Evolutionary conservation across 139 green algal genomes (phyloP), one percentile per base, ranked within the genome.

Genomic region (Auxenochlorella pyrenoidosa): DNA sequence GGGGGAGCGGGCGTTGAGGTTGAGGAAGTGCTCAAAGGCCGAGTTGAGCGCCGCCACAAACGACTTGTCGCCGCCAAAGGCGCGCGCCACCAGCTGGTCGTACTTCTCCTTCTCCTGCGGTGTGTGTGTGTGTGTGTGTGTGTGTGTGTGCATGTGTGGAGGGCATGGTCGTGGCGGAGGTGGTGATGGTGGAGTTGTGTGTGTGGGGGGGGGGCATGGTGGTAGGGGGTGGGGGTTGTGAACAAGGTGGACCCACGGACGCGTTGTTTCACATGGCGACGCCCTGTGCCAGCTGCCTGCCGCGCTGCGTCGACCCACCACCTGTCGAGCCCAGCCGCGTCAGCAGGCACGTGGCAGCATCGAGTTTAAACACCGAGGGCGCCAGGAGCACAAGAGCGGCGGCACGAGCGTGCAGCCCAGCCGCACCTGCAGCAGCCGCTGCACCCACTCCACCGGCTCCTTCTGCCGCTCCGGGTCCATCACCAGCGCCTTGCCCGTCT

Each of bases 1-100:
- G 0, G 98, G 95, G 16, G 94, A 95, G 59, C 97, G 92, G 44
- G 88, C 81, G 90, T 97, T 97, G 19, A 97, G 88, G 93, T 99
- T 99, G 88, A 99, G 88, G 88, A 99, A 99, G 79, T 91, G 75
- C 94, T 99, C 97, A 91, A 99, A 99, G 12, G 88, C 91, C 54
- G 93, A 90, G 92, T 98, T 98, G 75, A 99, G 85, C 24, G 95
- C 90, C 81, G 98, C 96, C 72, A 95, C 90, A 91, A 99, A 99
- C 18, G 87, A 90, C 91, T 98, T 98, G 94, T 99, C 97, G 32
- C 94, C 93, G 22, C 70, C 36, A 77, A 99, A 98, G 5, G 94
- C 86, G 51, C 87, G 58, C 5, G 28, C 36, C 34, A 99, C 93
- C 84, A 99, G 92, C 38, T 66, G 81, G 86, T 99, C 97, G 87